phyloP scores from a whole-genome alignment of 306 rosid species.

The Neltuma alba region DNA sequence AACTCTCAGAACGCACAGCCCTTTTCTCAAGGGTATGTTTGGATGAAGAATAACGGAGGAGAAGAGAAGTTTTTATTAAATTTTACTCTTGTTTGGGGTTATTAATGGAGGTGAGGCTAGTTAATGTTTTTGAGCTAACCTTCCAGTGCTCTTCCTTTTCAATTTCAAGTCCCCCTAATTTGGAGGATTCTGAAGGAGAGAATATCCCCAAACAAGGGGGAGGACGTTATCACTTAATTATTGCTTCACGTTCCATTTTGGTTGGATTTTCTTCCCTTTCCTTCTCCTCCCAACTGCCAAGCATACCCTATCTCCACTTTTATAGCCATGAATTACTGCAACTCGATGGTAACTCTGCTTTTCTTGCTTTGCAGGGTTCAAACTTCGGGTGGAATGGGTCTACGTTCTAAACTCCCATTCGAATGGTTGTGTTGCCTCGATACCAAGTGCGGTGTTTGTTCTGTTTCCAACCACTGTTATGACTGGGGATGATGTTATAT shows the following conservation, averaged over 20 bases:
- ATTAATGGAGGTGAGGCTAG: neutral
- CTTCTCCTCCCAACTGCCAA: neutral
- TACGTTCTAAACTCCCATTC: constrained; percentile 51
- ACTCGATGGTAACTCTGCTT: constrained; percentile 32
- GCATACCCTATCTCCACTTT: neutral
- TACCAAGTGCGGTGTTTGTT: neutral
- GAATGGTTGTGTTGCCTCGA: neutral
- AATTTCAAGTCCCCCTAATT: neutral
- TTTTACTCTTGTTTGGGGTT: neutral
- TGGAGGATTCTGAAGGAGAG: neutral
- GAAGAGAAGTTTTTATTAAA: neutral
- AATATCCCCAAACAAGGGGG: neutral
- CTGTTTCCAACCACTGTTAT: constrained; percentile 1
- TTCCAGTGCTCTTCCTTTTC: neutral
- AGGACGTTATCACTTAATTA: neutral
- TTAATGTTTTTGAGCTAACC: neutral
- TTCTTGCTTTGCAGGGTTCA: constrained; percentile 63
- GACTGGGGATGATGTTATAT: constrained; percentile 1
- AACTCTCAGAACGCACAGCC: neutral
- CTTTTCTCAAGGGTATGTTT: neutral
- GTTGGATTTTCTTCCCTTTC: neutral
- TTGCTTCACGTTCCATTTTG: neutral
- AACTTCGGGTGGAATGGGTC: constrained; percentile 85
- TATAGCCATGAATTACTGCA: constrained; percentile 19
- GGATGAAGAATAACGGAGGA: neutral